A percentile compares a stretch with the other conserved stretches of the same genome.
phyloP scores from a whole-genome alignment of 1,284 basidiomycete genomes.

The Sporisorium sorghi region DNA sequence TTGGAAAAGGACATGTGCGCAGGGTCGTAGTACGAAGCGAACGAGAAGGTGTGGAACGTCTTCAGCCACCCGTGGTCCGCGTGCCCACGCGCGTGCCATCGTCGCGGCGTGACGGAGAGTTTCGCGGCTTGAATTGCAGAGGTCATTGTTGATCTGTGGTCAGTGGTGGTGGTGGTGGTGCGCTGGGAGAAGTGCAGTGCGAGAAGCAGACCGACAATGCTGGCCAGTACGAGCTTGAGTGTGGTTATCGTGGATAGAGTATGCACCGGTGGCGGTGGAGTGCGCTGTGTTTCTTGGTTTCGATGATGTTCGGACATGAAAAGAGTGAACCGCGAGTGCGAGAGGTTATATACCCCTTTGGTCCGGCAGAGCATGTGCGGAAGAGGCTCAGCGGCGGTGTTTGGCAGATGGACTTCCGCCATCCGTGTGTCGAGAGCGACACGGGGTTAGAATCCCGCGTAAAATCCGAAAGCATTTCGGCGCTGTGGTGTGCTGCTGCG shows the following conservation, averaged over 20 bases:
- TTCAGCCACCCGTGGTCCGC: constrained; percentile 89
- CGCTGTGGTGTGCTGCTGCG: too few species aligned
- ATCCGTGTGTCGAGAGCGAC: too few species aligned
- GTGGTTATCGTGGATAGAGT: not conserved
- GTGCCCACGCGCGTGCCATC: constrained; percentile 42
- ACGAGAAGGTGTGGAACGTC: constrained; percentile 73
- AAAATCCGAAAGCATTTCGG: constrained; percentile 21
- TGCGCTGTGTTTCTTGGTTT: not conserved
- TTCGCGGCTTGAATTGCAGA: constrained; percentile 32
- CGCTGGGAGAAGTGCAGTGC: not conserved
- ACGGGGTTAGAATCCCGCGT: constrained; percentile 4
- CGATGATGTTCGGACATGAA: not conserved
- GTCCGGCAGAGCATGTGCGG: too few species aligned
- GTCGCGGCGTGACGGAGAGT: constrained; percentile 26
- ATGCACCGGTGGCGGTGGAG: not conserved
- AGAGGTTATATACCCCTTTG: constrained; percentile 5
- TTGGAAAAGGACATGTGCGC: constrained; percentile 72
- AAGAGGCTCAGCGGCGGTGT: not conserved
- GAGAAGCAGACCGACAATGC: not conserved
- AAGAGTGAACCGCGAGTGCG: not conserved
- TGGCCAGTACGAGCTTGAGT: not conserved
- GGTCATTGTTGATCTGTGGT: constrained; percentile 8
- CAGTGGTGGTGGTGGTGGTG: not conserved
- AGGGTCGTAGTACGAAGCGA: constrained; percentile 79
- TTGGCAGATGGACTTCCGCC: too few species aligned